Evolutionary conservation across 208 protist genomes (phyloP), one percentile per base, ranked within the genome.

Genomic region (Leishmania mexicana): DNA sequence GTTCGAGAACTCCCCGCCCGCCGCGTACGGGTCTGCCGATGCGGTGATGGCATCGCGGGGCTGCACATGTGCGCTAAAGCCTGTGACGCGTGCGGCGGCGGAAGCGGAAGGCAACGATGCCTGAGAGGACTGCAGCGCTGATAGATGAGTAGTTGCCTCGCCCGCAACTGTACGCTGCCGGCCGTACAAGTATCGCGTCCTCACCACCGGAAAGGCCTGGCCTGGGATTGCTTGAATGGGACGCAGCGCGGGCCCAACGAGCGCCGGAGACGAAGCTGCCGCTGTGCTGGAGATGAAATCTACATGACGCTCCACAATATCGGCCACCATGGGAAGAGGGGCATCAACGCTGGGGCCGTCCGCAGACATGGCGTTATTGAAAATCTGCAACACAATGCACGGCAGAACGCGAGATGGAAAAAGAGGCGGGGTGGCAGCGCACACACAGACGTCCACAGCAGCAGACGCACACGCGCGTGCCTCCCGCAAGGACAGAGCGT

Each of bases 21-120:
- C 49, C 28, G 6, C 72, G 24, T 53, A 49, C 19, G 17, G 1
- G 19, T 17, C 54, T 49, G 57, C 45, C 7, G 47, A n/a, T 7
- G 68, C n/a, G 3, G 15, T 7, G 19, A 67, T 38, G 6, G 65
- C 58, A 5, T 77, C 72, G 45, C 77, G 70, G 3, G 89, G 87
- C 82, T 93, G 89, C 57, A 93, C 83, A 65, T 93, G 89, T 47
- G 89, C 89, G 11, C 85, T 92, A 47, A 85, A 81, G 42, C 74
- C 51, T 58, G 53, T 24, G 51, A 31, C 51, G 19, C 53, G 24
- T 35, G 47, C 10, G 15, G 57, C 54, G 0, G 35, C 8, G 0
- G 40, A 13, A 53, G 54, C 8, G 7, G 49, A 28, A n/a, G 57
- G 31, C n/a, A 58, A 13, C 42, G 47, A 73, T 60, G 53, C 45